These are phyloP conservation scores for Saccharomycopsis fodiens DNA, from an alignment of 805 yeast species.

Conservation along the genomic window DNA sequence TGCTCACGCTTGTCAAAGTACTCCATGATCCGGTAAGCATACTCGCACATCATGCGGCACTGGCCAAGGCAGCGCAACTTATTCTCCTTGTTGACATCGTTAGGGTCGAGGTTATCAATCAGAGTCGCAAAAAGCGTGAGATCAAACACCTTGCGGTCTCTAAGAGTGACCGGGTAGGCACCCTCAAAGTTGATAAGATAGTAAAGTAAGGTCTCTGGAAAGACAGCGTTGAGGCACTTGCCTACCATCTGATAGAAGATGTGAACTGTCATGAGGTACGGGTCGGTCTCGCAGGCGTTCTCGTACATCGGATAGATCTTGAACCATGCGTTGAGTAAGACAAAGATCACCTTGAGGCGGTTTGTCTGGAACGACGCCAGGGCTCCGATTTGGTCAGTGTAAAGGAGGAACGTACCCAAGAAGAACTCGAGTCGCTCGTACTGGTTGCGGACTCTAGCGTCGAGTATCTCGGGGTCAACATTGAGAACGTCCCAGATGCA, in stretches of 20 bases:
- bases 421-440: neutral
- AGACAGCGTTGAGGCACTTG: slow-evolving; percentile 8
- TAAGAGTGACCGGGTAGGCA: slow-evolving; percentile 3
- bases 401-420: neutral
- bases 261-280: slow-evolving; percentile 3
- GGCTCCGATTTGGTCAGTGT: neutral
- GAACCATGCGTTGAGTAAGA: slow-evolving; percentile 3
- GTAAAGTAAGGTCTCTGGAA: slow-evolving; percentile 2
- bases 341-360: slow-evolving; percentile 1
- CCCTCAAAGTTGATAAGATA: slow-evolving; percentile 12
- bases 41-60: slow-evolving; percentile 1
- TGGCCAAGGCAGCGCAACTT: neutral
- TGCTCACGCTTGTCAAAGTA: slow-evolving; percentile 11
- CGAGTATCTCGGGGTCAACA: neutral
- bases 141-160: slow-evolving; percentile 3
- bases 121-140: neutral
- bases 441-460: neutral
- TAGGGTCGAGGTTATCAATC: neutral
- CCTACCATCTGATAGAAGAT: slow-evolving; percentile 4
- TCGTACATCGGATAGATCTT: slow-evolving; percentile 6
- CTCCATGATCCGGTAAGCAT: slow-evolving; percentile 4
- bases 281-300: neutral
- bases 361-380: neutral
- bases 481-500: neutral
- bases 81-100: neutral